A percentile compares a stretch with the other conserved stretches of the same genome.
Conservation (phyloP, 768 basidiomycete species). For the Exidia glandulosa region DNA sequence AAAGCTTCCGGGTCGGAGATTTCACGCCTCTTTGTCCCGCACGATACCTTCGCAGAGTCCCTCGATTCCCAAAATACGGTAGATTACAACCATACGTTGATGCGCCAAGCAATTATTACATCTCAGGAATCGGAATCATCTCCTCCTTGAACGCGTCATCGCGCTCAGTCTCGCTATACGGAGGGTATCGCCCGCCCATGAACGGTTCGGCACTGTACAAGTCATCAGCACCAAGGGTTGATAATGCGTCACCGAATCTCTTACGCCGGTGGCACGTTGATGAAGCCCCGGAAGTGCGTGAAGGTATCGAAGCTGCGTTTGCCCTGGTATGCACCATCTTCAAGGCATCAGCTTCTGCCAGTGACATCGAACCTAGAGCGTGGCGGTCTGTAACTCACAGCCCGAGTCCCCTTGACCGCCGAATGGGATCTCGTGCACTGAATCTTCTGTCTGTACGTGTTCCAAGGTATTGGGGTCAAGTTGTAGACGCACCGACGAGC, state of each 20-base stretch:
- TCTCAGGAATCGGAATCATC: not conserved
- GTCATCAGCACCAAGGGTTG: not conserved
- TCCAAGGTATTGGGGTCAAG: slow-evolving; percentile 1
- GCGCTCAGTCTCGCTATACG: slow-evolving; percentile 35
- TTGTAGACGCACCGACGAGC: slow-evolving; percentile 5
- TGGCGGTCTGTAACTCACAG: slow-evolving; percentile 28
- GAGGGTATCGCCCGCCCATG: slow-evolving; percentile 48
- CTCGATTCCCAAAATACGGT: too few species aligned
- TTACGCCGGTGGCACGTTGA: slow-evolving; percentile 51
- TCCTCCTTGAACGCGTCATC: not conserved
- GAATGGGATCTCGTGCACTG: slow-evolving; percentile 34
- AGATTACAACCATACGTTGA: too few species aligned
- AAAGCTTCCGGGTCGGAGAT: too few species aligned
- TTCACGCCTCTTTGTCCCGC: too few species aligned
- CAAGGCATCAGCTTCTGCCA: slow-evolving; percentile 10
- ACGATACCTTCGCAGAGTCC: too few species aligned
- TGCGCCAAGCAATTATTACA: not conserved
- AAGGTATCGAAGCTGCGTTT: slow-evolving; percentile 47
- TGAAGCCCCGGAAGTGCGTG: slow-evolving; percentile 34
- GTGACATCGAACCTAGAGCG: not conserved
- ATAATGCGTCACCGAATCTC: slow-evolving; percentile 9
- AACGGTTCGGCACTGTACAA: slow-evolving; percentile 43
- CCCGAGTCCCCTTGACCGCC: slow-evolving; percentile 54
- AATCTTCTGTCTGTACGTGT: slow-evolving; percentile 13
- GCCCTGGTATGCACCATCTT: slow-evolving; percentile 43